A percentile compares a stretch with the other conserved stretches of the same genome.
phyloP scores from a whole-genome alignment of 768 basidiomycete genomes.

The Nidularia sp. region DNA sequence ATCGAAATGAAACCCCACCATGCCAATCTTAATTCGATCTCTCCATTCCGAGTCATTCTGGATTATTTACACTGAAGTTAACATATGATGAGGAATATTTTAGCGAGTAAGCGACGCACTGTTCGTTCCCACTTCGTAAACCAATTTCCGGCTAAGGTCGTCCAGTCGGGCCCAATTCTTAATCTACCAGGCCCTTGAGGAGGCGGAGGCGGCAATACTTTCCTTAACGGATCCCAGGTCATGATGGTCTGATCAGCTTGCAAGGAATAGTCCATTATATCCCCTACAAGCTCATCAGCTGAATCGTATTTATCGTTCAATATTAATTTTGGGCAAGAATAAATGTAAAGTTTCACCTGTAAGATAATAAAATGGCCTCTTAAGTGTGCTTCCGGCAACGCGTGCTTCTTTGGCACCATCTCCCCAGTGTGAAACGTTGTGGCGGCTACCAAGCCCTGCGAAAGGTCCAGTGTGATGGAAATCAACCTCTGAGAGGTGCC shows the following conservation, averaged over 20 bases:
- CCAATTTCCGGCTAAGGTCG: conserved; percentile 32
- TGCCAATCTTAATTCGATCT: conserved; percentile 27
- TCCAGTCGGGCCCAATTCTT: conserved; percentile 34
- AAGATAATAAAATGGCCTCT: conserved; percentile 31
- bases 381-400: conserved; percentile 26
- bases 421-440: conserved; percentile 35
- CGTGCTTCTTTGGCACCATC: conserved; percentile 35
- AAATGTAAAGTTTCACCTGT: conserved; percentile 17
- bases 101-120: conserved; percentile 11
- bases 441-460: conserved; percentile 29
- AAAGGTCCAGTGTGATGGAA: conserved; percentile 32
- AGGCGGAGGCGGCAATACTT: conserved; percentile 30
- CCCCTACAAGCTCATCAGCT: conserved; percentile 34
- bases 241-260: conserved; percentile 33
- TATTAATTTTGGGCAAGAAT: background rate
- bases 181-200: conserved; percentile 28
- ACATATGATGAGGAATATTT: background rate
- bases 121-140: conserved; percentile 36
- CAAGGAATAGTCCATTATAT: conserved; percentile 32
- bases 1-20: conserved; percentile 16
- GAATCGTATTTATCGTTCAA: no score
- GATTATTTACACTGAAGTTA: background rate
- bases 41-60: conserved; percentile 31
- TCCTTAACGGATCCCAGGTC: conserved; percentile 32
- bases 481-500: conserved; percentile 31